A percentile compares a stretch with the other conserved stretches of the same genome.
Evolutionary conservation across 331 rosid species (phyloP).

Genomic region (Cydonia oblonga): DNA sequence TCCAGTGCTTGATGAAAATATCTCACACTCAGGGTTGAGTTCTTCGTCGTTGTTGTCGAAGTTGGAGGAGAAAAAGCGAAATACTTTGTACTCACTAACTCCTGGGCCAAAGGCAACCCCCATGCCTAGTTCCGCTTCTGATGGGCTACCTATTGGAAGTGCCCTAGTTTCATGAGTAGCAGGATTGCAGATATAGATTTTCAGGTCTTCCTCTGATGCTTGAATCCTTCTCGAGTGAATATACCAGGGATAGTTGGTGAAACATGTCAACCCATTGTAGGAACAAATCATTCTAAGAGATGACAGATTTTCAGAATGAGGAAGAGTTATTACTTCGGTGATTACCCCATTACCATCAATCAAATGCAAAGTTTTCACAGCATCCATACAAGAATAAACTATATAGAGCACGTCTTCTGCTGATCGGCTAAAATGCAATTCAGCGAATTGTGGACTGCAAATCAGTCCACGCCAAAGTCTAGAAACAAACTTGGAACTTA

Average conservation of each 20-base stretch:
- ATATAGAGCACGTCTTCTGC: constrained; percentile 1
- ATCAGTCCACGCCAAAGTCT: constrained; percentile 4
- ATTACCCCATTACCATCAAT: constrained; percentile 1
- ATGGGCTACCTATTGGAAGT: constrained; percentile 14
- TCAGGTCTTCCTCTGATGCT: neutral
- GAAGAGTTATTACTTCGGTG: constrained; percentile 2
- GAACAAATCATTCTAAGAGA: constrained; percentile 16
- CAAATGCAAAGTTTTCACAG: neutral
- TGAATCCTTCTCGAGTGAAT: neutral
- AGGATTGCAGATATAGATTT: constrained; percentile 22
- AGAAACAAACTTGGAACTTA: constrained; percentile 9
- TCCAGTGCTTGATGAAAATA: constrained; percentile 12
- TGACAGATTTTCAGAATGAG: constrained; percentile 3
- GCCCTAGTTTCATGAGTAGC: constrained; percentile 5
- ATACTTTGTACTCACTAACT: constrained; percentile 13
- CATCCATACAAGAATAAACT: constrained; percentile 12
- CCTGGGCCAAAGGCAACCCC: constrained; percentile 23
- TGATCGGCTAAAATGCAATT: constrained; percentile 12
- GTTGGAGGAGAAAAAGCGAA: constrained; percentile 5
- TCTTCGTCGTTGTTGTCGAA: neutral
- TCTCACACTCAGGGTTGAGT: constrained; percentile 11
- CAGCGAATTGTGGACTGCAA: neutral
- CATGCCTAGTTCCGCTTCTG: constrained; percentile 1
- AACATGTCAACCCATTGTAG: constrained; percentile 18
- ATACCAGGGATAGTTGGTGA: constrained; percentile 10